These are phyloP conservation scores for Dactylellina leptospora DNA, from an alignment of 2,329 filamentous ascomycete species.

Conservation along the genomic window DNA sequence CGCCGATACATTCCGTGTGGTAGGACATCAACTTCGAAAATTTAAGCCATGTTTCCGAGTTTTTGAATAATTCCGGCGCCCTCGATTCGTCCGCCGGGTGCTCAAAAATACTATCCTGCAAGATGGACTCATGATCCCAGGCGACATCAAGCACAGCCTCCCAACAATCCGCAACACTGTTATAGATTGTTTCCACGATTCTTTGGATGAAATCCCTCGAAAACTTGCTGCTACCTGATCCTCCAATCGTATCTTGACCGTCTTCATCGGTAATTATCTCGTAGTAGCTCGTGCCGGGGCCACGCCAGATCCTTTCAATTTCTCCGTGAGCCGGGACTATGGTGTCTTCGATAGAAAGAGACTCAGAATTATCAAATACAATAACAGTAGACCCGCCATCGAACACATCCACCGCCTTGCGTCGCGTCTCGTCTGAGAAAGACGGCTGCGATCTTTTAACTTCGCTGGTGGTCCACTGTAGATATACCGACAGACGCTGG, in stretches of 20 bases:
- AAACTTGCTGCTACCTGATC: slow-evolving; percentile 55
- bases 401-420: slow-evolving; percentile 61
- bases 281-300: slow-evolving; percentile 64
- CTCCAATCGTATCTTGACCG: slow-evolving; percentile 62
- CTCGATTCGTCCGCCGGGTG: slow-evolving; percentile 66
- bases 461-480: slow-evolving; percentile 64
- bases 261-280: slow-evolving; percentile 62
- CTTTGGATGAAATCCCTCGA: slow-evolving; percentile 57
- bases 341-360: slow-evolving; percentile 64
- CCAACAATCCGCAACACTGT: slow-evolving; percentile 63
- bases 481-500: slow-evolving; percentile 65
- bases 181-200: slow-evolving; percentile 62
- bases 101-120: slow-evolving; percentile 66
- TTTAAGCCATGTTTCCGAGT: slow-evolving; percentile 65
- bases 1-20: slow-evolving; percentile 61
- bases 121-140: slow-evolving; percentile 64
- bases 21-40: slow-evolving; percentile 66
- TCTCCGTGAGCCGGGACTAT: slow-evolving; percentile 65
- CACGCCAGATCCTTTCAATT: slow-evolving; percentile 66
- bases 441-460: slow-evolving; percentile 59
- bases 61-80: slow-evolving; percentile 66
- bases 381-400: slow-evolving; percentile 66
- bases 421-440: slow-evolving; percentile 57
- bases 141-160: slow-evolving; percentile 63
- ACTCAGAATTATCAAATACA: slow-evolving; percentile 66